Conservation (phyloP, 2,329 filamentous ascomycete species). For the Aspergillus thermomutatus region DNA sequence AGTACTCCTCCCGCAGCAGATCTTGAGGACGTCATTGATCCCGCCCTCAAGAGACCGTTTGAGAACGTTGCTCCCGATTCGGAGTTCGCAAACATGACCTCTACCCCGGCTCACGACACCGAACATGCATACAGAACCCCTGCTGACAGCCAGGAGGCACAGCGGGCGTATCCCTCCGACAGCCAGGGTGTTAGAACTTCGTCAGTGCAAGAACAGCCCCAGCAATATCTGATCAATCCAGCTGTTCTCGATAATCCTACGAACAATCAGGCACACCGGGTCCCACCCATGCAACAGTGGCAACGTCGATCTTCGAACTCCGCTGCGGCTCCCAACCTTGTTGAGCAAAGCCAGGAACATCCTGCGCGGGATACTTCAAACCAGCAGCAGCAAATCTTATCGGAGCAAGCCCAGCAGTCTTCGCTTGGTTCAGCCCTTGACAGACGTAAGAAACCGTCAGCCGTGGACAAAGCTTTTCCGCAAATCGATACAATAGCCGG, state of each 20-base stretch:
- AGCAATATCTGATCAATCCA: background rate
- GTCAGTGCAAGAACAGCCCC: background rate
- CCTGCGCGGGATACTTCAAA: background rate
- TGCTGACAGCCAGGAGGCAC: background rate
- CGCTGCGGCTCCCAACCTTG: background rate
- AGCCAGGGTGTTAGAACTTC: background rate
- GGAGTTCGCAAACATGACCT: background rate
- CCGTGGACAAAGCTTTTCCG: background rate
- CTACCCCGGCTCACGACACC: background rate
- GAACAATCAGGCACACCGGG: background rate
- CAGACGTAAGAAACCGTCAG: background rate
- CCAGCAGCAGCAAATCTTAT: background rate
- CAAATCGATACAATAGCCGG: background rate
- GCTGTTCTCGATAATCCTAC: background rate
- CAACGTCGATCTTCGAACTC: background rate
- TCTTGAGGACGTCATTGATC: background rate
- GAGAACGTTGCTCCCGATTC: background rate
- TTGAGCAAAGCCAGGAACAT: background rate
- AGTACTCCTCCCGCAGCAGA: background rate
- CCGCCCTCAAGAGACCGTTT: background rate
- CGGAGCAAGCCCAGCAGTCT: background rate
- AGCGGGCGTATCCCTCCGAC: background rate
- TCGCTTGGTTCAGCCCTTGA: background rate
- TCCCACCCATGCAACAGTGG: background rate
- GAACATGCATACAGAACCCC: background rate